Percentiles rank a stretch among this genome's conserved stretches.
Evolutionary conservation across 129 eudicot genomes (phyloP).

Genomic region (Pittosporum tobira): DNA sequence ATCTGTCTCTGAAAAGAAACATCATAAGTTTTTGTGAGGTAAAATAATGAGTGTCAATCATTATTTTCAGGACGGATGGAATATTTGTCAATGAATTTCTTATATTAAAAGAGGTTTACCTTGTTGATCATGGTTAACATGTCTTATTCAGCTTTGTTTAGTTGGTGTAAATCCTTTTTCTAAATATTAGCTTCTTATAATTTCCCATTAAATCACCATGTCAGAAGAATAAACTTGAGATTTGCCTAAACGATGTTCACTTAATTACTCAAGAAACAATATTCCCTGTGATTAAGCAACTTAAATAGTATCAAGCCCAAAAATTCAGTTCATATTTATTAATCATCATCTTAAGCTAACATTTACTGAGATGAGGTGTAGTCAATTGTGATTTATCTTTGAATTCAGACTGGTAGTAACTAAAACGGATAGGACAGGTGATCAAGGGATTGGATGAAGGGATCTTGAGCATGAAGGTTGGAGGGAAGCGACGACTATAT

Average conservation of each 20-base stretch:
- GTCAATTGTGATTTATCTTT: background rate
- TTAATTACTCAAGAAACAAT: background rate
- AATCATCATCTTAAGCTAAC: too few species aligned
- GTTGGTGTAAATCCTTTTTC: background rate
- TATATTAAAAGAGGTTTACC: background rate
- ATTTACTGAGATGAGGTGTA: background rate
- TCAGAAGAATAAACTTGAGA: background rate
- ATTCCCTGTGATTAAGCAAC: background rate
- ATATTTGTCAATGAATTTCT: background rate
- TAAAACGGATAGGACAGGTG: constrained; percentile 40
- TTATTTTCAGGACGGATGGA: too few species aligned
- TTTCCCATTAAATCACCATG: background rate
- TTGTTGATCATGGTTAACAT: background rate
- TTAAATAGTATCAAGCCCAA: background rate
- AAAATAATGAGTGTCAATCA: too few species aligned
- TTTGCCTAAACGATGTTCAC: background rate
- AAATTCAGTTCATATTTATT: background rate
- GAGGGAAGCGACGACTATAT: constrained; percentile 88
- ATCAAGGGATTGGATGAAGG: constrained; percentile 99
- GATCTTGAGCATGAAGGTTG: constrained; percentile 81
- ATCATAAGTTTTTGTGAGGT: background rate
- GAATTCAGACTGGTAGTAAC: background rate
- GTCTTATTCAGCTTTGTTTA: background rate
- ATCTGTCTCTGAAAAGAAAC: too few species aligned
- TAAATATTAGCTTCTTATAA: background rate